phyloP scores from a whole-genome alignment of 2,329 filamentous ascomycete genomes.

The Xylariales sp. region DNA sequence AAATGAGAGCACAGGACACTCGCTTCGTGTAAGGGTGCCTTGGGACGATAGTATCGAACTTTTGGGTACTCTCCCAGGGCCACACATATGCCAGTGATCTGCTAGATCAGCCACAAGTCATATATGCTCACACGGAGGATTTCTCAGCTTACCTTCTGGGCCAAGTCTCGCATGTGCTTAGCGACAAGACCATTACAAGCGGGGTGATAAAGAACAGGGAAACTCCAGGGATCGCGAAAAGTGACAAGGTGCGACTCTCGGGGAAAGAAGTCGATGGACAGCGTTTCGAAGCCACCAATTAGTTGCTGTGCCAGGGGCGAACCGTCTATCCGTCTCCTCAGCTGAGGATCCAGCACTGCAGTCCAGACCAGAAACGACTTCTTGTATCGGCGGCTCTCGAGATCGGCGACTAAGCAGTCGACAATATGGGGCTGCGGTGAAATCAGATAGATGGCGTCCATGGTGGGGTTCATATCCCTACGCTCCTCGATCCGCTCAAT shows the following conservation, averaged over 20 bases:
- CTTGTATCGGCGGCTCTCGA: constrained; percentile 78
- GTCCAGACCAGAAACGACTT: constrained; percentile 84
- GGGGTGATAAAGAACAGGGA: constrained; percentile 87
- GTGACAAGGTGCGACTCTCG: constrained; percentile 88
- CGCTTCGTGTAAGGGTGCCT: constrained; percentile 74
- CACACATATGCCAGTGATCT: constrained; percentile 86
- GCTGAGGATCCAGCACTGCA: constrained; percentile 61
- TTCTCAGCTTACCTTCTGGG: constrained; percentile 68
- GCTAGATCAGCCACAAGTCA: constrained; percentile 2
- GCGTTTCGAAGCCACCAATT: constrained; percentile 74
- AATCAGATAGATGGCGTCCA: constrained; percentile 93
- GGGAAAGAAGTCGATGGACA: constrained; percentile 86
- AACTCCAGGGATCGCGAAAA: constrained; percentile 93
- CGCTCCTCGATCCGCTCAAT: constrained; percentile 91
- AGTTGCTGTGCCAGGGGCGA: constrained; percentile 65
- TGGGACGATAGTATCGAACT: constrained; percentile 84
- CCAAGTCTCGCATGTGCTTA: constrained; percentile 76
- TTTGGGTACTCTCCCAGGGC: constrained; percentile 90
- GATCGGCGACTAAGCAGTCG: constrained; percentile 89
- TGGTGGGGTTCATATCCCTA: constrained; percentile 76
- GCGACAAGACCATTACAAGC: constrained; percentile 80
- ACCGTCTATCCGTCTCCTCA: constrained; percentile 71
- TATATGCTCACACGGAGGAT: not conserved
- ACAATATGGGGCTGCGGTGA: constrained; percentile 83
- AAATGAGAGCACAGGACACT: constrained; percentile 82